A percentile compares a stretch with the other conserved stretches of the same genome.
These are phyloP conservation scores for Protea cynaroides DNA, from an alignment of 164 flowering plant species.

Conservation along the genomic window DNA sequence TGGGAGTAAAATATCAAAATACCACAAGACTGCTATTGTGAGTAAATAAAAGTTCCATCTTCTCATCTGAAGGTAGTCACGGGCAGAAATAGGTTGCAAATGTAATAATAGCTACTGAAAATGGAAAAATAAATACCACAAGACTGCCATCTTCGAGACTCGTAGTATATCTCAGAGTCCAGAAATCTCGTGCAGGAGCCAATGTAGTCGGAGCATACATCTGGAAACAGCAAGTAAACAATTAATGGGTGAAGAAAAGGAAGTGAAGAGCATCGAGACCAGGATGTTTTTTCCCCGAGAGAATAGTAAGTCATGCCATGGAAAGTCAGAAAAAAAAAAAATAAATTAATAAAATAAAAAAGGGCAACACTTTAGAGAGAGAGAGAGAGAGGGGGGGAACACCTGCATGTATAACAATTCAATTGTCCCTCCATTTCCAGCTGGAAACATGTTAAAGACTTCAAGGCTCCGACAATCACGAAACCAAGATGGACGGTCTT, in stretches of 20 bases:
- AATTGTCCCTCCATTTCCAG: conserved; percentile 89
- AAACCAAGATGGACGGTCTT: conserved; percentile 96
- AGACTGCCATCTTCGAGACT: conserved; percentile 83
- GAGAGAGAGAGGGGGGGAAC: neutral
- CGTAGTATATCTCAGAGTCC: conserved; percentile 90
- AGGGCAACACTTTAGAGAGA: too few species aligned
- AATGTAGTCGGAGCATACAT: conserved; percentile 86
- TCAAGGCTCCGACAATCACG: conserved; percentile 95
- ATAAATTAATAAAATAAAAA: too few species aligned
- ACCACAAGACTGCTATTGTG: too few species aligned
- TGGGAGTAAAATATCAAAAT: too few species aligned
- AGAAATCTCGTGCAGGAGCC: conserved; percentile 93
- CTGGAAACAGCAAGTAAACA: conserved; percentile 29
- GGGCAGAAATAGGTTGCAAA: neutral
- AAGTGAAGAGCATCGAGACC: neutral
- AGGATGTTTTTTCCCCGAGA: too few species aligned
- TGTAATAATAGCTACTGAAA: neutral
- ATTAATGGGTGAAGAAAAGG: neutral
- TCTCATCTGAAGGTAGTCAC: too few species aligned
- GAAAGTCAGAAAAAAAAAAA: neutral
- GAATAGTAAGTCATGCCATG: neutral
- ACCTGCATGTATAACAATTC: conserved; percentile 93
- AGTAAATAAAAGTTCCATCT: too few species aligned
- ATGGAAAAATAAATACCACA: conserved; percentile 52
- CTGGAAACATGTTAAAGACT: conserved; percentile 73